Conservation (phyloP, 345 rosid genomes). For the Eutrema japonicum region DNA sequence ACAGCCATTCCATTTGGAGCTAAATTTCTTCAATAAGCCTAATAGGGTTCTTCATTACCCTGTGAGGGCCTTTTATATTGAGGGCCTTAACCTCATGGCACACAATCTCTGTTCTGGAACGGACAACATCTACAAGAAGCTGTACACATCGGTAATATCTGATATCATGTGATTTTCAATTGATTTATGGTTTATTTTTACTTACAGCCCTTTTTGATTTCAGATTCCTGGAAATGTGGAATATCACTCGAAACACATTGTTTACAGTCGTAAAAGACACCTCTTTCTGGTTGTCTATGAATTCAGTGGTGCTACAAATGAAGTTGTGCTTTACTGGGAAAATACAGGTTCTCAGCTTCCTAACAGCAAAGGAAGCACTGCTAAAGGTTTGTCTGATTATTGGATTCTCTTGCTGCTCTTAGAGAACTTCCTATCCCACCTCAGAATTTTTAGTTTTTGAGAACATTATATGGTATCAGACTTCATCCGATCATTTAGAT, state of each 20-base stretch:
- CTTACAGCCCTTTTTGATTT: conserved; percentile 38
- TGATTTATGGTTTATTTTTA: conserved; percentile 2
- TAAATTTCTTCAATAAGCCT: conserved; percentile 92
- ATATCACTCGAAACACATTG: conserved; percentile 70
- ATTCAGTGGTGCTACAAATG: conserved; percentile 78
- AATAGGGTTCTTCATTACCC: conserved; percentile 97
- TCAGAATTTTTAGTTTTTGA: conserved; percentile 3
- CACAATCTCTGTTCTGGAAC: conserved; percentile 85
- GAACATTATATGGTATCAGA: conserved; percentile 14
- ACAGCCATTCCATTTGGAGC: conserved; percentile 98
- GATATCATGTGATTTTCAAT: conserved; percentile 18
- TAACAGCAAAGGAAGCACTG: conserved; percentile 75
- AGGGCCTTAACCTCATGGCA: conserved; percentile 85
- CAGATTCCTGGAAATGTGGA: conserved; percentile 90
- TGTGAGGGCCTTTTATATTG: conserved; percentile 85
- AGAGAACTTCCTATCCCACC: conserved; percentile 9
- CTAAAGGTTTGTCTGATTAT: conserved; percentile 64
- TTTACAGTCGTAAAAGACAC: conserved; percentile 72
- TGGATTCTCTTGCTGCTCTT: conserved; percentile 24
- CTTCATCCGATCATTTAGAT: conserved; percentile 12
- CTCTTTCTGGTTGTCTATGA: conserved; percentile 87
- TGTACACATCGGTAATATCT: conserved; percentile 73
- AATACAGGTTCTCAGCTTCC: conserved; percentile 66
- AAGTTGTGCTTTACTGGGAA: conserved; percentile 94
- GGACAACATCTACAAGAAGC: conserved; percentile 81